Evolutionary conservation across 352 stramenopile genomes (phyloP), one percentile per base, ranked within the genome.

Genomic region (Globisporangium takayamanum): DNA sequence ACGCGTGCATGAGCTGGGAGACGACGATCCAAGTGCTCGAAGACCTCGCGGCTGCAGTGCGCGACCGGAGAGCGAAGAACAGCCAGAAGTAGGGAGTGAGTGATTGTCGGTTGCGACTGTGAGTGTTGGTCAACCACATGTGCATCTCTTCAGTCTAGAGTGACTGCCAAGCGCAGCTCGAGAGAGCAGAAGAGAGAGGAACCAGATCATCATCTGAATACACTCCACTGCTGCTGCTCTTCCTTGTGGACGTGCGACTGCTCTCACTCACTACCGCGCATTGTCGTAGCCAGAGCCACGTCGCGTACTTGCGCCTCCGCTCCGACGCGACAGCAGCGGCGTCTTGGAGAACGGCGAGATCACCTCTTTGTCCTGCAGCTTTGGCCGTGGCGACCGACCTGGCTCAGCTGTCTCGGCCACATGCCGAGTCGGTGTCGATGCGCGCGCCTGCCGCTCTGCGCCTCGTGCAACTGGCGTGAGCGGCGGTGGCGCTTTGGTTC

Each of bases 1-100:
- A 96, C 57, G 87, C 87, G 10, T 96, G 87, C 76, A 93, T 96
- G 70, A 69, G 84, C 64, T 94, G 87, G 81, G 86, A 93, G 48
- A 84, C 69, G 46, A 92, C 83, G 5, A 65, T 86, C 36, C 60
- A 83, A 56, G 81, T 93, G 57, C 68, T 96, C 63, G 65, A 75
- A 22, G 74, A 89, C 50, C 68, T 96, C 47, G 87, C 87, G 47
- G 77, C 70, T 44, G 83, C 87, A 41, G 87, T 94, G 60, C 81
- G 80, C 44, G 77, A 89, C 53, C 84, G 87, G 56, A 73, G 84
- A 59, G 70, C 58, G 50, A 81, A 86, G 64, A 75, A 74, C 25
- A 62, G 78, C 55, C 57, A 61, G 25, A 44, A 60, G 64, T 47
- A 62, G 44, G 5, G 28, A 42, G 48, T 58, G 20, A 56, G 57